These are phyloP conservation scores for Karstenula rhodostoma DNA, from an alignment of 2,329 filamentous ascomycete genomes.

Conservation along the genomic window DNA sequence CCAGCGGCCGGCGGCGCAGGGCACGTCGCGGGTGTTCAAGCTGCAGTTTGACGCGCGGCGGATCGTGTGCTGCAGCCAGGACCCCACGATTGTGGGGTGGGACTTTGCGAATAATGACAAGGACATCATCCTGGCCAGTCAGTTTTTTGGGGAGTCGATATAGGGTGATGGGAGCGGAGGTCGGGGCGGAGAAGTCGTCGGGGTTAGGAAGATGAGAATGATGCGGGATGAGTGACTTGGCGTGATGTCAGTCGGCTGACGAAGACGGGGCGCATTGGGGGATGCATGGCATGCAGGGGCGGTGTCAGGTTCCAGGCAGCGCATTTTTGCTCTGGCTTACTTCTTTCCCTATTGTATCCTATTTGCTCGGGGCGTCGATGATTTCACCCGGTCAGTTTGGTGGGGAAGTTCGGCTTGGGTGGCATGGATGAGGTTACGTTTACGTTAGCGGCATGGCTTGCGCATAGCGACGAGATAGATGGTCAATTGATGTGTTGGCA, in stretches of 20 bases:
- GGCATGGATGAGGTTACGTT: background rate
- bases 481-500: background rate
- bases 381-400: background rate
- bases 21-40: constrained; percentile 81
- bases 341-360: background rate
- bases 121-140: constrained; percentile 78
- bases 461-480: background rate
- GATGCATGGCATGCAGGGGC: background rate
- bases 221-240: background rate
- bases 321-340: background rate
- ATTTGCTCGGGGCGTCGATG: background rate
- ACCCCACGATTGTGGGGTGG: constrained; percentile 92
- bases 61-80: constrained; percentile 94
- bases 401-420: background rate
- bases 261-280: background rate
- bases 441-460: constrained; percentile 1
- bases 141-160: constrained; percentile 71
- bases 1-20: constrained; percentile 39
- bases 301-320: background rate
- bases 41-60: constrained; percentile 92
- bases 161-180: background rate
- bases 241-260: too few species aligned
- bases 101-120: constrained; percentile 91
- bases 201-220: too few species aligned
- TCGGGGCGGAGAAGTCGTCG: too few species aligned